Evolutionary conservation across 495 filamentous ascomycete species (phyloP).

Genomic region (Beverwykella pulmonaria): DNA sequence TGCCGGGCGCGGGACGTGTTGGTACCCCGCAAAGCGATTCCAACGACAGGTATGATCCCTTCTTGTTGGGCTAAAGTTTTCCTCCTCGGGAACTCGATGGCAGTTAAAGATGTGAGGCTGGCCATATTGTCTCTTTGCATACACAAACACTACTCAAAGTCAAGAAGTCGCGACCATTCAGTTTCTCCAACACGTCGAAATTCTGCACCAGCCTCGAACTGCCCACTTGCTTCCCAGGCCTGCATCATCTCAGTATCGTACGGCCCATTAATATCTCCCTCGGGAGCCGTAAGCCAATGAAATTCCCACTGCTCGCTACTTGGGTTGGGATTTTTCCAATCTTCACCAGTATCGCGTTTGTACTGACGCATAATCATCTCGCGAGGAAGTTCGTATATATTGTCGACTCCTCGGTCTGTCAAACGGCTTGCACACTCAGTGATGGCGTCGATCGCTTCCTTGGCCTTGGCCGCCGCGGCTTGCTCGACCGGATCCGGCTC

Average conservation of each 20-base stretch:
- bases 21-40: neutral
- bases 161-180: slow-evolving; percentile 63
- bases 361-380: slow-evolving; percentile 83
- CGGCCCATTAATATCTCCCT: slow-evolving; percentile 75
- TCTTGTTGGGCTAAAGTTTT: too few relatives aligned
- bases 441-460: slow-evolving; percentile 73
- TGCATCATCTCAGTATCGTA: slow-evolving; percentile 84
- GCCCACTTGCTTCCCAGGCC: slow-evolving; percentile 85
- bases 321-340: slow-evolving; percentile 71
- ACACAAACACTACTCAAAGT: slow-evolving; percentile 50
- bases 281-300: slow-evolving; percentile 86
- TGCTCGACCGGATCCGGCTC: slow-evolving; percentile 54
- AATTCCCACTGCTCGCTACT: slow-evolving; percentile 77
- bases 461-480: slow-evolving; percentile 68
- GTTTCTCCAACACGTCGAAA: slow-evolving; percentile 67
- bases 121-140: neutral
- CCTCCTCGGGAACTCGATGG: too few relatives aligned
- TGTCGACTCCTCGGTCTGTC: slow-evolving; percentile 74
- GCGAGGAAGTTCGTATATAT: slow-evolving; percentile 89
- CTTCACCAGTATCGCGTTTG: slow-evolving; percentile 82
- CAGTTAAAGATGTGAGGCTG: neutral
- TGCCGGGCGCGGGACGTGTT: neutral
- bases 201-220: slow-evolving; percentile 92
- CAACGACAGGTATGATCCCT: too few relatives aligned
- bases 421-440: slow-evolving; percentile 88